A percentile compares a stretch with the other conserved stretches of the same genome.
Evolutionary conservation across 164 flowering plant species (phyloP).

Genomic region (Pachysandra terminalis): DNA sequence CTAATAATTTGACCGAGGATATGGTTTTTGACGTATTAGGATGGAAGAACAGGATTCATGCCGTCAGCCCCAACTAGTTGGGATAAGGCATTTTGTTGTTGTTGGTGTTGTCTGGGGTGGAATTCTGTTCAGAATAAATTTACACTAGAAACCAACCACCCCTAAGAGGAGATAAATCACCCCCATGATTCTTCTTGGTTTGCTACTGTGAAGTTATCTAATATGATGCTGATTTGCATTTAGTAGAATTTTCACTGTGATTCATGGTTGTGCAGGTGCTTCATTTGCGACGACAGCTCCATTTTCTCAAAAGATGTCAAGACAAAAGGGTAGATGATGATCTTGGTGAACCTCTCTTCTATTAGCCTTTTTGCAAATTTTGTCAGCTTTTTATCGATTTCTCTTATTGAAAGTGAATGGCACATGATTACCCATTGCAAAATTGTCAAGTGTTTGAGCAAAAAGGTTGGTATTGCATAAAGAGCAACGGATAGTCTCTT

Average conservation of each 20-base stretch:
- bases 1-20: too few species aligned
- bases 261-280: conserved; percentile 27
- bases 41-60: too few species aligned
- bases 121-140: background rate
- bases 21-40: too few species aligned
- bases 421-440: background rate
- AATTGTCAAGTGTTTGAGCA: background rate
- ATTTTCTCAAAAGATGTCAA: conserved; percentile 29
- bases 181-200: too few species aligned
- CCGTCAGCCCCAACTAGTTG: too few species aligned
- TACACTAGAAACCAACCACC: background rate
- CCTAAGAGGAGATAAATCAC: background rate
- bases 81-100: too few species aligned
- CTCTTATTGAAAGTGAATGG: background rate
- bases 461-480: too few species aligned
- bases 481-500: too few species aligned
- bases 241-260: background rate
- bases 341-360: conserved; percentile 5
- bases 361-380: background rate
- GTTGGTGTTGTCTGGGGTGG: background rate
- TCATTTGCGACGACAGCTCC: conserved; percentile 33
- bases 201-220: background rate
- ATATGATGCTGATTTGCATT: background rate
- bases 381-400: too few species aligned
- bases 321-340: conserved; percentile 27